phyloP scores from a whole-genome alignment of 2,329 filamentous ascomycete genomes.

The Aspergillus udagawae region DNA sequence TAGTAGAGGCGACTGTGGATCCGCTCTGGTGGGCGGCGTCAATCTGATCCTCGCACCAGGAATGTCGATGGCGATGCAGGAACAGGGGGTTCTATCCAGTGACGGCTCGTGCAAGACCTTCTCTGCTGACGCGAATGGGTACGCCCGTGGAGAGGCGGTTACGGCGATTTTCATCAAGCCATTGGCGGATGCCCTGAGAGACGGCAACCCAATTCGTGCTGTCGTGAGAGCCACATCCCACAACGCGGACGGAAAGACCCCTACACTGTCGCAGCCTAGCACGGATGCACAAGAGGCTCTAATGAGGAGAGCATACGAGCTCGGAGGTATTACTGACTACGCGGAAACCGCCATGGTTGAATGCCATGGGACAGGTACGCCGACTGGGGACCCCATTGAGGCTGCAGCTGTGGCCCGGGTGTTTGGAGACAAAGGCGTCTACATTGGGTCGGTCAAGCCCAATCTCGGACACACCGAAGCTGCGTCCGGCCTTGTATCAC shows the following conservation, averaged over 20 bases:
- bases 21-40: constrained; percentile 30
- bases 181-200: no score
- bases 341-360: constrained; percentile 1
- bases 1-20: constrained; percentile 6
- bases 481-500: constrained; percentile 3
- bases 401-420: background rate
- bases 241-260: constrained; percentile 9
- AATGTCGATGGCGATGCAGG: constrained; percentile 21
- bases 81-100: constrained; percentile 33
- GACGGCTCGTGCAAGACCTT: constrained; percentile 26
- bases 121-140: constrained; percentile 25
- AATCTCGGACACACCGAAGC: constrained; percentile 15
- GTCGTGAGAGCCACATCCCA: constrained; percentile 19
- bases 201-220: constrained; percentile 1
- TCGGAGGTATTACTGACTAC: background rate
- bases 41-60: constrained; percentile 31
- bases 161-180: no score
- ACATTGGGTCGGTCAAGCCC: constrained; percentile 7
- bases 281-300: constrained; percentile 10
- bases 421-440: background rate
- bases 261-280: constrained; percentile 10
- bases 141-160: constrained; percentile 21
- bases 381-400: constrained; percentile 1
- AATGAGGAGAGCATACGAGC: constrained; percentile 6
- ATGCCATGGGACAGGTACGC: constrained; percentile 4